Evolutionary conservation across 768 basidiomycete species (phyloP).

Genomic region (Podaxis carcinomalis): DNA sequence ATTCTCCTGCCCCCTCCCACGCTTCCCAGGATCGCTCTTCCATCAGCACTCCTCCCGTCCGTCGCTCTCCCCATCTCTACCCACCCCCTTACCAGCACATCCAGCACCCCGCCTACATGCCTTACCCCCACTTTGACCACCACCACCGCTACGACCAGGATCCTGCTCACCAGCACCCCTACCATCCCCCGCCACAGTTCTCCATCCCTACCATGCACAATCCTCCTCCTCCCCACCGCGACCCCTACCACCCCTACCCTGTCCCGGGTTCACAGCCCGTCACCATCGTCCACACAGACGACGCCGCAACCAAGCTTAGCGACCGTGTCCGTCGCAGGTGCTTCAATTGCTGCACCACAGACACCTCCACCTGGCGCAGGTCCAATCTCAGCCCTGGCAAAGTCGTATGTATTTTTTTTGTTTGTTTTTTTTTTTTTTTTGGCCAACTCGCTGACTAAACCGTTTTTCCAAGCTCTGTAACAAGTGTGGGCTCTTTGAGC

Average conservation of each 20-base stretch:
- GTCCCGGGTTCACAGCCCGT: slow-evolving; percentile 28
- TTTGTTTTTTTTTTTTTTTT: slow-evolving; percentile 1
- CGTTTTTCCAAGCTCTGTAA: slow-evolving; percentile 41
- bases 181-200: slow-evolving; percentile 17
- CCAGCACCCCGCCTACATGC: slow-evolving; percentile 29
- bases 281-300: slow-evolving; percentile 57
- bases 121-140: slow-evolving; percentile 23
- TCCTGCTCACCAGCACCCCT: slow-evolving; percentile 18
- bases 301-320: slow-evolving; percentile 76
- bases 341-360: slow-evolving; percentile 84
- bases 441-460: background rate
- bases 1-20: slow-evolving; percentile 58
- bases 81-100: slow-evolving; percentile 28
- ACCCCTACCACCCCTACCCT: slow-evolving; percentile 24
- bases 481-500: slow-evolving; percentile 79
- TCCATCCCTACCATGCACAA: slow-evolving; percentile 15
- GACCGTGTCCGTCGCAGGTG: slow-evolving; percentile 73
- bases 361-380: slow-evolving; percentile 78
- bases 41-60: slow-evolving; percentile 53
- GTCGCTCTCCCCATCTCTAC: slow-evolving; percentile 38
- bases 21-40: slow-evolving; percentile 59
- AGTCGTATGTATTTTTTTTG: slow-evolving; percentile 42
- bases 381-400: slow-evolving; percentile 78
- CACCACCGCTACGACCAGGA: slow-evolving; percentile 23
- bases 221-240: slow-evolving; percentile 15